Evolutionary conservation across 805 yeast species (phyloP), one percentile per base, ranked within the genome.

Genomic region (Lachancea meyersii): DNA sequence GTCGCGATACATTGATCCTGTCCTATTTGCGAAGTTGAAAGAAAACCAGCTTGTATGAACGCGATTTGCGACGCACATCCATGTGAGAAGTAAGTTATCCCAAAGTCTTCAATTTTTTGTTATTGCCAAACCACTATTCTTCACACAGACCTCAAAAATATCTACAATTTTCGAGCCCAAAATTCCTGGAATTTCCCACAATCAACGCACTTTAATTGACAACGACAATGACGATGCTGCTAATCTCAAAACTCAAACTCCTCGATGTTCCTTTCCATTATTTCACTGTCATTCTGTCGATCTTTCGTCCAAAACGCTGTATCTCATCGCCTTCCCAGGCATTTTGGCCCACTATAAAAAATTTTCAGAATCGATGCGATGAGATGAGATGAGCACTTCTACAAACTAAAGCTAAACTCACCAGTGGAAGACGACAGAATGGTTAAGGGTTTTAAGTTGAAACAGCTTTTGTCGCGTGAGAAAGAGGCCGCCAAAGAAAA

Each of bases 1-100:
- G 37, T 70, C 73, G 38, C 79, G 79, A 50, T 86, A 81, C 54
- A 73, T 89, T 21, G 94, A 82, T 40, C 63, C 65, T 1, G 82
- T 75, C 1, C 63, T 85, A 16, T 76, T 71, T 49, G 67, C 68
- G 6, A 74, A 75, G 48, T 61, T 87, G 51, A 64, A 65, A 45
- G 76, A 72, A 31, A 65, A 71, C 33, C 84, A 82, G 0, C 41
- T 76, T 35, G 35, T 60, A 5, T 45, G 24, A 36, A 4, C 4
- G 8, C 9, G 13, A 14, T n/a, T n/a, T n/a, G n/a, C n/a, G n/a
- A n/a, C n/a, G n/a, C n/a, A n/a, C n/a, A n/a, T n/a, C n/a, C n/a
- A n/a, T n/a, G n/a, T n/a, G n/a, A n/a, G n/a, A n/a, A n/a, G n/a
- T n/a, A n/a, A n/a, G n/a, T n/a, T n/a, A n/a, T n/a, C n/a, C n/a